Percentiles rank a stretch among this genome's conserved stretches.
Evolutionary conservation across 331 rosid genomes (phyloP).

Genomic region (Malus hybrid): DNA sequence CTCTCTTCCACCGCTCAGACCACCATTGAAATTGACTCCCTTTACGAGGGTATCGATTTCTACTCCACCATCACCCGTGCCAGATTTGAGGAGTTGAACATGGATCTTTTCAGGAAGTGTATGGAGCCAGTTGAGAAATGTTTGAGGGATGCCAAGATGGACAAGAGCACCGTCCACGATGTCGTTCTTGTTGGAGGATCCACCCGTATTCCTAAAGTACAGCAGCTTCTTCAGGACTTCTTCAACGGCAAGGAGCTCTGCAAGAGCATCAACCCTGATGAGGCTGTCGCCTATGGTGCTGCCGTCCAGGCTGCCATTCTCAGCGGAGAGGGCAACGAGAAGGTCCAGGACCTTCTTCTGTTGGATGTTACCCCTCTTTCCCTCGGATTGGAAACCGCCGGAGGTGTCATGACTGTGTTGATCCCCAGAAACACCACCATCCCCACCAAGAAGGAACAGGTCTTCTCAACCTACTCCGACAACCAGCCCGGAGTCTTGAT

Average conservation of each 20-base stretch:
- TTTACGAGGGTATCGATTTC: constrained; percentile 74
- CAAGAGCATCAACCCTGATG: constrained; percentile 78
- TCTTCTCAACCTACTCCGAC: constrained; percentile 80
- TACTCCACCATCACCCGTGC: constrained; percentile 82
- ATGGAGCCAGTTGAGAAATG: constrained; percentile 93
- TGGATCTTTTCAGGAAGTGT: constrained; percentile 88
- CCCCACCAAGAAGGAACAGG: constrained; percentile 86
- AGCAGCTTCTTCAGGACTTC: constrained; percentile 65
- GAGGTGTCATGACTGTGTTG: constrained; percentile 80
- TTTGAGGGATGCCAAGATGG: constrained; percentile 90
- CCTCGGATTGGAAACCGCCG: constrained; percentile 81
- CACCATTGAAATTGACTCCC: constrained; percentile 70
- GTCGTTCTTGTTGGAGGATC: constrained; percentile 88
- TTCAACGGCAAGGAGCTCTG: constrained; percentile 78
- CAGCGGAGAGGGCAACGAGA: constrained; percentile 89
- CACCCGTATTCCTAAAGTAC: constrained; percentile 82
- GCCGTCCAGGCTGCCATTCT: constrained; percentile 74
- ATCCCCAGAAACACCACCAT: constrained; percentile 83
- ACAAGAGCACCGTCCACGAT: constrained; percentile 60
- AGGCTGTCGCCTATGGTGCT: constrained; percentile 80
- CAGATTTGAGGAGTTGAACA: constrained; percentile 80
- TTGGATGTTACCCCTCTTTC: constrained; percentile 83
- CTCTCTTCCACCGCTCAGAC: constrained; percentile 74
- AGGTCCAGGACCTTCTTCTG: constrained; percentile 86
- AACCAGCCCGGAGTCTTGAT: constrained; percentile 92